phyloP scores from a whole-genome alignment of 305 asterid genomes.

The Solanum hybrid region DNA sequence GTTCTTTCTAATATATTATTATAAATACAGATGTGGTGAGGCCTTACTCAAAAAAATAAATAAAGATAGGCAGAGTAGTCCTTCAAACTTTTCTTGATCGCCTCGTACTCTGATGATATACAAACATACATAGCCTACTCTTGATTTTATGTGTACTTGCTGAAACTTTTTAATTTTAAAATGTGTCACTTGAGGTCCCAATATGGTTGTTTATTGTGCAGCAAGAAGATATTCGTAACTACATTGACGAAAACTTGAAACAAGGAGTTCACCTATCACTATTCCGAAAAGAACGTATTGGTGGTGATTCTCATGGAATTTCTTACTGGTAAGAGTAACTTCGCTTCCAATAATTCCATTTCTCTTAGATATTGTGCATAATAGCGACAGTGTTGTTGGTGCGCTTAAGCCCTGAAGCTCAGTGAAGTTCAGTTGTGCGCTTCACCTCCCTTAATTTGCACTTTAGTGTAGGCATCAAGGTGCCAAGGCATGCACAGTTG shows the following conservation, averaged over 20 bases:
- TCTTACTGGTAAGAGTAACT: slow-evolving; percentile 58
- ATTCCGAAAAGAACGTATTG: slow-evolving; percentile 81
- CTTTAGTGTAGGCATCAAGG: not conserved
- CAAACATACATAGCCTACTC: not conserved
- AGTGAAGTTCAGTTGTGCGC: not conserved
- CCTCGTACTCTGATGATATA: not conserved
- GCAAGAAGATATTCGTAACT: slow-evolving; percentile 93
- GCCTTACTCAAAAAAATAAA: not conserved
- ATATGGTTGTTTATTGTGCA: slow-evolving; percentile 38
- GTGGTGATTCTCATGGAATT: slow-evolving; percentile 91
- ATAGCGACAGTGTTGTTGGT: not conserved
- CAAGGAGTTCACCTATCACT: slow-evolving; percentile 61
- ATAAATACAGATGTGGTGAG: not conserved
- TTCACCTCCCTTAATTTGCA: not conserved
- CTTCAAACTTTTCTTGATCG: not conserved
- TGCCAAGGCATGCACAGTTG: not conserved
- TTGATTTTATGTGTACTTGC: not conserved
- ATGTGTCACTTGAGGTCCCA: not conserved
- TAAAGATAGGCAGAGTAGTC: not conserved
- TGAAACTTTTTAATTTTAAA: not conserved
- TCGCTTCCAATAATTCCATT: not conserved
- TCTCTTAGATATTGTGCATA: slow-evolving; percentile 5
- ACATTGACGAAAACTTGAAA: slow-evolving; percentile 74
- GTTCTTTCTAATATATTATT: not conserved
- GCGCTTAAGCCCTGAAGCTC: not conserved